Evolutionary conservation across 2,329 filamentous ascomycete species (phyloP).

Genomic region (Leptosphaerulina australis): DNA sequence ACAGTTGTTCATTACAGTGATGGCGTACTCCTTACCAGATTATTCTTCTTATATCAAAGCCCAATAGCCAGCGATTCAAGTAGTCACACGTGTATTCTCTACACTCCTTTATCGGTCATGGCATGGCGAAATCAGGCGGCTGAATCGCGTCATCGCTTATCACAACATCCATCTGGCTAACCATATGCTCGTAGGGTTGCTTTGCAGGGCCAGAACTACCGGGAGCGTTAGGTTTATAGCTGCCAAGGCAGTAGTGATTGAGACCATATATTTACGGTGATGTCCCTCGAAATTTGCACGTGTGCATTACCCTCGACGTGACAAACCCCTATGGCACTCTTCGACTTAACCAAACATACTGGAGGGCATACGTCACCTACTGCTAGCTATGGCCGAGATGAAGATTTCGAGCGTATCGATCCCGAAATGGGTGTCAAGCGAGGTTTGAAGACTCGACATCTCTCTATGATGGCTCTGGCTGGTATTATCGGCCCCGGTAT

Average conservation of each 20-base stretch:
- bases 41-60: background rate
- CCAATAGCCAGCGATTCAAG: constrained; percentile 2
- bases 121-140: constrained; percentile 19
- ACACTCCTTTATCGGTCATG: background rate
- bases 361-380: constrained; percentile 26
- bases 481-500: constrained; percentile 71
- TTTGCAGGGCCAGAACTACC: constrained; percentile 8
- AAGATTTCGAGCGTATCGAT: constrained; percentile 53
- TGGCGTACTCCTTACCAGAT: background rate
- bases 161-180: background rate
- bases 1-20: background rate
- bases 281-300: background rate
- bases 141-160: constrained; percentile 19
- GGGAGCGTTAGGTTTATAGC: constrained; percentile 6
- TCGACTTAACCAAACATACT: constrained; percentile 26
- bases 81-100: background rate
- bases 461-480: constrained; percentile 62
- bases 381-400: constrained; percentile 27
- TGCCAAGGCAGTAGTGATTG: constrained; percentile 23
- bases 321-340: constrained; percentile 26
- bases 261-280: constrained; percentile 20
- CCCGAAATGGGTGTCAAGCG: constrained; percentile 70
- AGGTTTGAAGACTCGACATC: constrained; percentile 70
- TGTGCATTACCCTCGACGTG: background rate
- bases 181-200: constrained; percentile 6